Evolutionary conservation across 371 early-diverging fungal species (phyloP).

Genomic region (Lichtheimia ornata): DNA sequence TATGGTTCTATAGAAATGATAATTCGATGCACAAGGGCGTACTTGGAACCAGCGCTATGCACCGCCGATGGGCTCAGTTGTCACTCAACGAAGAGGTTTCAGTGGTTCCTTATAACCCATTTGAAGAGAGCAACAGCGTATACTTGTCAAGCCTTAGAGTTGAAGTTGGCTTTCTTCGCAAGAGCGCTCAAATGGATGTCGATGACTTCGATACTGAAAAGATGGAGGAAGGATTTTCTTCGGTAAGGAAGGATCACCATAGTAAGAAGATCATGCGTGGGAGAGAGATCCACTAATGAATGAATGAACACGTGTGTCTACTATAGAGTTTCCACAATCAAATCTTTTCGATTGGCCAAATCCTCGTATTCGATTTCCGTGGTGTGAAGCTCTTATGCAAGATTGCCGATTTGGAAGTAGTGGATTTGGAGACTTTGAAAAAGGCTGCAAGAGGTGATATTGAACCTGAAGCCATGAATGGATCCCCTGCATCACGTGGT

Average conservation of each 20-base stretch:
- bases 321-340: conserved; percentile 67
- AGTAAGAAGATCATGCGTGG: neutral
- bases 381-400: conserved; percentile 70
- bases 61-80: conserved; percentile 85
- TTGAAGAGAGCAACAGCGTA: conserved; percentile 54
- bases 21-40: conserved; percentile 57
- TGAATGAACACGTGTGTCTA: neutral
- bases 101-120: conserved; percentile 75
- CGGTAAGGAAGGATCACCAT: conserved; percentile 45
- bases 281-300: neutral
- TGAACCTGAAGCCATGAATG: conserved; percentile 26
- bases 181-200: conserved; percentile 47
- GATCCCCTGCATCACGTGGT: conserved; percentile 53
- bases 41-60: conserved; percentile 78
- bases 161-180: conserved; percentile 66
- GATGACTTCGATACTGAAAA: conserved; percentile 75
- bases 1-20: conserved; percentile 45
- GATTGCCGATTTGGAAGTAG: conserved; percentile 58
- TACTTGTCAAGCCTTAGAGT: conserved; percentile 74
- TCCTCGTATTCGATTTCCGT: conserved; percentile 79
- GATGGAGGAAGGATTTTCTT: conserved; percentile 67
- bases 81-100: conserved; percentile 81
- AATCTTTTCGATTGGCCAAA: conserved; percentile 74
- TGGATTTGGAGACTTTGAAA: conserved; percentile 64
- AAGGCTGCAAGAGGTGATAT: conserved; percentile 39